A percentile compares a stretch with the other conserved stretches of the same genome.
Conservation (phyloP, 2,329 filamentous ascomycete species). For the Alternaria alternata region DNA sequence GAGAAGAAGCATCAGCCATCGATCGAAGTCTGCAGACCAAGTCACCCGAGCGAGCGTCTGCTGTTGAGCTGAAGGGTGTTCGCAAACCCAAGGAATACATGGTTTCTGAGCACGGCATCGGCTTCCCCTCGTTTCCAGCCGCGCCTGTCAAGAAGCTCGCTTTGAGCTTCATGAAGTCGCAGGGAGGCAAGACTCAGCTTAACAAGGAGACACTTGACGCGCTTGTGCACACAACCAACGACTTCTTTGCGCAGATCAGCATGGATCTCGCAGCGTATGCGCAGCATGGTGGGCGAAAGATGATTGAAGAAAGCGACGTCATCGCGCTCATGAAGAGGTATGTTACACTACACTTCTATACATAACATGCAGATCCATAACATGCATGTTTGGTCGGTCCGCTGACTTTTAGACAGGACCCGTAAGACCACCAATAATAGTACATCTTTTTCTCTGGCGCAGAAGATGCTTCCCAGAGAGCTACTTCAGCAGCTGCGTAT, state of each 20-base stretch:
- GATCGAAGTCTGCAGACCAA: conserved; percentile 45
- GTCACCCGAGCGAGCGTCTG: conserved; percentile 28
- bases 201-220: conserved; percentile 76
- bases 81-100: conserved; percentile 61
- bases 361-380: conserved; percentile 15
- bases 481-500: conserved; percentile 83
- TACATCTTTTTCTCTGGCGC: conserved; percentile 86
- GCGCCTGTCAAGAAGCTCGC: conserved; percentile 76
- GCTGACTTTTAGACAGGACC: conserved; percentile 28
- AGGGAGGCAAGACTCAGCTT: conserved; percentile 73
- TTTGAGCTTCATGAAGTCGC: conserved; percentile 73
- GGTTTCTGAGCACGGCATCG: conserved; percentile 74
- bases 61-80: conserved; percentile 24
- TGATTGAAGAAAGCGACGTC: conserved; percentile 85
- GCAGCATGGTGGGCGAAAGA: conserved; percentile 81
- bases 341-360: conserved; percentile 47
- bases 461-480: conserved; percentile 81
- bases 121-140: conserved; percentile 77
- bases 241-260: conserved; percentile 89
- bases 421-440: conserved; percentile 74
- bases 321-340: conserved; percentile 84
- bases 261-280: conserved; percentile 83
- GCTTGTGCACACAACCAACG: conserved; percentile 82
- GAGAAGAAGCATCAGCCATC: conserved; percentile 45
- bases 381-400: conserved; percentile 6